Evolutionary conservation across 1,284 basidiomycete species (phyloP).

Genomic region (Violaceomyces palustris): DNA sequence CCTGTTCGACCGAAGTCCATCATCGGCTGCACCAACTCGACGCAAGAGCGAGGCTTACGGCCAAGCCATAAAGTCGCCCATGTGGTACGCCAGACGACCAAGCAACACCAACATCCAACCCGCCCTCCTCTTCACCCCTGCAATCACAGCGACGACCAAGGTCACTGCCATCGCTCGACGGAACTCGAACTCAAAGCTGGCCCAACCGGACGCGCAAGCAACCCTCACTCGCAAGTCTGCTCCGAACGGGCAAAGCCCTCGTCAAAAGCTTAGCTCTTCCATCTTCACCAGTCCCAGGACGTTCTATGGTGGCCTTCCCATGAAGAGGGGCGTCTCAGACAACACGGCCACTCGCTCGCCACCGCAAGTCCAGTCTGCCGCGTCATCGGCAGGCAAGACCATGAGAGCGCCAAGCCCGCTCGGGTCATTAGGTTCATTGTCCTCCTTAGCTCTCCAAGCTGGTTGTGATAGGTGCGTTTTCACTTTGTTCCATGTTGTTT

Average conservation of each 20-base stretch:
- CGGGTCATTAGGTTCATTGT: slow-evolving; percentile 1
- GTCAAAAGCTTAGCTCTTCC: neutral
- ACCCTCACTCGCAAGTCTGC: slow-evolving; percentile 25
- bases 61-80: slow-evolving; percentile 27
- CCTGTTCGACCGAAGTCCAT: no score
- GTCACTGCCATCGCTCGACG: slow-evolving; percentile 20
- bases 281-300: neutral
- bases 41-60: slow-evolving; percentile 10
- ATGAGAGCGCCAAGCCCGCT: slow-evolving; percentile 24
- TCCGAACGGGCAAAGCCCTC: no score
- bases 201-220: slow-evolving; percentile 9
- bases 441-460: no score
- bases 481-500: no score
- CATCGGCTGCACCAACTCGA: slow-evolving; percentile 5
- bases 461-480: no score
- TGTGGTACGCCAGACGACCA: slow-evolving; percentile 36
- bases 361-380: slow-evolving; percentile 25
- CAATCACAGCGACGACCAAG: slow-evolving; percentile 30
- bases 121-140: slow-evolving; percentile 32
- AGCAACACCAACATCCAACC: slow-evolving; percentile 39
- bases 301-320: neutral
- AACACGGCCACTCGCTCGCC: slow-evolving; percentile 23
- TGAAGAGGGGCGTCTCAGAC: slow-evolving; percentile 11
- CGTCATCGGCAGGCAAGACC: slow-evolving; percentile 37
- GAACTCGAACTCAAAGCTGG: slow-evolving; percentile 7